Base-by-base conservation (phyloP, 1,284 basidiomycete species). In the Trametes sp. region DNA sequence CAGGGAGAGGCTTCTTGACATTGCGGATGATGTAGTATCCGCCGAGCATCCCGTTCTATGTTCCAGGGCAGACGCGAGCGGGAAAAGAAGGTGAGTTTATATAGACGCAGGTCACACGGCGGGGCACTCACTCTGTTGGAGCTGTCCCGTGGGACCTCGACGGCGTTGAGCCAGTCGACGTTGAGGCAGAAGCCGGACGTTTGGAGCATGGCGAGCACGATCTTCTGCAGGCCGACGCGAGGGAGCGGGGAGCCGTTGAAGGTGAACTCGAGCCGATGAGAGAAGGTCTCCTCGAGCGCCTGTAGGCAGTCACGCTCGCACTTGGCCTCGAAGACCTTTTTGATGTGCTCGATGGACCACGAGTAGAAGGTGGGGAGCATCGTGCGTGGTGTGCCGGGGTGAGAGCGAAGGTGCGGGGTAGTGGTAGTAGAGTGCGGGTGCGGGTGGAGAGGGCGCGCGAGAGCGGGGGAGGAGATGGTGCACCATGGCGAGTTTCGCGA, bases 341-440 rank as follows among this genome's bases (percentile, higher is more conserved):
- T 74, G 61, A 86, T 86, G 69, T 84, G 84, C 59, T 78, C 74
- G 38, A 75, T 68, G 2, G 84, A 86, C 85, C 84, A 87, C n/a
- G 81, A 75, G 38, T 81, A 77, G 63, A 86, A 75, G 16, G 81
- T 79, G 59, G 76, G 73, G 62, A 72, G 70, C 55, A 84, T 79
- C 44, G 23, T 64, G 60, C 31, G 52, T 8, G 55, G 16, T 36
- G 38, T 49, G 49, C 33, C 41, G 48, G 42, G 33, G 35, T 42
- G 52, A 14, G 41, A 14, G 50, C 42, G 50, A 45, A 29, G 56
- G 41, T 42, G 48, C n/a, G 48, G 36, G 52, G 44, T 24, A 50
- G 53, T 48, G 52, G 49, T 7, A 41, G 19, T 19, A 26, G 41
- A 44, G 14, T 29, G 52, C 24, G 54, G 23, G 59, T 29, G 14